phyloP scores from a whole-genome alignment of 176 grass and related monocot genomes.

The Raddia distichophylla region DNA sequence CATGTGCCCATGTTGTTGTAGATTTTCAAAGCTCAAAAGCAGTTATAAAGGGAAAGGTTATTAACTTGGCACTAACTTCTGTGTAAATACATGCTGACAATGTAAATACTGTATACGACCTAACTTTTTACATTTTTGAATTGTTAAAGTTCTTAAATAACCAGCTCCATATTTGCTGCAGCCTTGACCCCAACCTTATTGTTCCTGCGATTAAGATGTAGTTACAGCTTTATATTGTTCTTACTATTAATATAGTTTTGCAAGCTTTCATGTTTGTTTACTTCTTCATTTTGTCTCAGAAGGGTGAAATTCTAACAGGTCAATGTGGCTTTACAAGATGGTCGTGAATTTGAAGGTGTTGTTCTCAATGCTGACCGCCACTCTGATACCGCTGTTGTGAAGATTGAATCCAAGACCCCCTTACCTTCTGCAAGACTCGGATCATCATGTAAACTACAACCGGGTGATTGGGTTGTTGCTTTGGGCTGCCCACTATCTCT shows the following conservation, averaged over 20 bases:
- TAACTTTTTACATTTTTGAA: too few species aligned
- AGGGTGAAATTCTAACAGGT: constrained; percentile 55
- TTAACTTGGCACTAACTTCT: constrained; percentile 29
- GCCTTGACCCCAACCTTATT: background rate
- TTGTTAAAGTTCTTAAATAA: constrained; percentile 4
- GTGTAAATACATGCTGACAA: background rate
- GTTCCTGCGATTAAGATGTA: background rate
- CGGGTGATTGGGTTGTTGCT: constrained; percentile 82
- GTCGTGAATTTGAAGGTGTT: constrained; percentile 65
- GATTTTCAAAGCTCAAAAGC: constrained; percentile 48
- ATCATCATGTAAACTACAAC: constrained; percentile 62
- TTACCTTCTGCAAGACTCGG: constrained; percentile 80
- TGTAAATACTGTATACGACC: background rate
- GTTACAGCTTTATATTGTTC: constrained; percentile 15
- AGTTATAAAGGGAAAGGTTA: constrained; percentile 55
- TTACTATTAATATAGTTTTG: background rate
- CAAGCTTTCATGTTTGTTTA: constrained; percentile 22
- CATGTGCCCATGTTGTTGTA: constrained; percentile 86
- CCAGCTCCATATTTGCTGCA: background rate
- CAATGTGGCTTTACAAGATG: constrained; percentile 88
- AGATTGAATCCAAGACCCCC: constrained; percentile 77
- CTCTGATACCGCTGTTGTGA: constrained; percentile 83
- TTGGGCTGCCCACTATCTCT: constrained; percentile 77
- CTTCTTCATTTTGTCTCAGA: constrained; percentile 22
- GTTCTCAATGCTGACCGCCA: constrained; percentile 62